These are phyloP conservation scores for Tolypocladium tropicale DNA, from an alignment of 2,329 filamentous ascomycete genomes.

Conservation along the genomic window DNA sequence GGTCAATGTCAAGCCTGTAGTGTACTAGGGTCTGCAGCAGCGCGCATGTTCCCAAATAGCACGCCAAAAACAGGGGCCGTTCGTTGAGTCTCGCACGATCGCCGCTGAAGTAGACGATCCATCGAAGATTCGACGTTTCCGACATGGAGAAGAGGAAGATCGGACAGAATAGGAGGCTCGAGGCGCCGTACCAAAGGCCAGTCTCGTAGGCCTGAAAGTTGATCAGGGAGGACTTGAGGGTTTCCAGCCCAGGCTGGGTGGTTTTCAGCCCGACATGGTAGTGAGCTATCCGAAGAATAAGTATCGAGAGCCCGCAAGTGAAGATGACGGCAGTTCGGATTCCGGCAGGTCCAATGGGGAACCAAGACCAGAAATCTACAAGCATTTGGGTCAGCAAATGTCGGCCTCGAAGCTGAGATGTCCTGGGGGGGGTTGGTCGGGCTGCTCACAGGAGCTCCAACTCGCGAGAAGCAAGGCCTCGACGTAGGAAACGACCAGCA, in stretches of 20 bases:
- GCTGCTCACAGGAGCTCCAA: conserved; percentile 55
- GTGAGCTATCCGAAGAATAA: conserved; percentile 77
- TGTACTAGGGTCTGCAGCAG: conserved; percentile 60
- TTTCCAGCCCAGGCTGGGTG: conserved; percentile 56
- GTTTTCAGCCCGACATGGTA: conserved; percentile 68
- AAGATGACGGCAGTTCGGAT: conserved; percentile 68
- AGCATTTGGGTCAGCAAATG: conserved; percentile 5
- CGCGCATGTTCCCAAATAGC: conserved; percentile 58
- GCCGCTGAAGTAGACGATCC: conserved; percentile 60
- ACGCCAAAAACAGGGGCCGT: conserved; percentile 69
- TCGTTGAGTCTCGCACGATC: conserved; percentile 78
- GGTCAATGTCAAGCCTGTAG: conserved; percentile 64
- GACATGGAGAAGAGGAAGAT: conserved; percentile 67
- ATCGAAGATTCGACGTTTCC: conserved; percentile 51
- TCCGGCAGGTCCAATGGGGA: conserved; percentile 67
- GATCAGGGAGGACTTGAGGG: conserved; percentile 47
- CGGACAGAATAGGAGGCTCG: conserved; percentile 70
- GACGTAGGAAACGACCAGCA: conserved; percentile 62
- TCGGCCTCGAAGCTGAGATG: background rate
- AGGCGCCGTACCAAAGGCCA: conserved; percentile 64
- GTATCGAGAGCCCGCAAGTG: conserved; percentile 63
- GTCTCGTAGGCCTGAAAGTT: conserved; percentile 57
- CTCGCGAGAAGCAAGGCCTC: conserved; percentile 60
- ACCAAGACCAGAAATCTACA: conserved; percentile 74
- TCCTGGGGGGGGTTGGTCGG: background rate